Evolutionary conservation across 1,284 basidiomycete species (phyloP).

Genomic region (Megacollybia platyphylla): DNA sequence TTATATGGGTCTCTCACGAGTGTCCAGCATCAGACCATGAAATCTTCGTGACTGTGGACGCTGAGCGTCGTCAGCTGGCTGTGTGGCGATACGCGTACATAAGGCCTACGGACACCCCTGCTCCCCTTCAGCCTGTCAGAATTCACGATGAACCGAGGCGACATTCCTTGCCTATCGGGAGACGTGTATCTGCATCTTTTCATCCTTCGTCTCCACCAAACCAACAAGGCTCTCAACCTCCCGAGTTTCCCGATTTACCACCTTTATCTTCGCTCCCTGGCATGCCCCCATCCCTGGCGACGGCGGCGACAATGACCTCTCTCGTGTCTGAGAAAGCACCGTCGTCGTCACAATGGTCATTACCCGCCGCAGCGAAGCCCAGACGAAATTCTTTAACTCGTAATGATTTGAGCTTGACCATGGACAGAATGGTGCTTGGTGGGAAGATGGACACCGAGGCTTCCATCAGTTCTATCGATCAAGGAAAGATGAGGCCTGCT

Average conservation of each 20-base stretch:
- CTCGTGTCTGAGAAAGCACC: slow-evolving; percentile 23
- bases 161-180: slow-evolving; percentile 16
- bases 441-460: slow-evolving; percentile 27
- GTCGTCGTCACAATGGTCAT: neutral
- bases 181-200: slow-evolving; percentile 20
- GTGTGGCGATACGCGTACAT: slow-evolving; percentile 65
- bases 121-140: slow-evolving; percentile 12
- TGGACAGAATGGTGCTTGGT: slow-evolving; percentile 52
- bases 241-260: slow-evolving; percentile 22
- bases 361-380: slow-evolving; percentile 7
- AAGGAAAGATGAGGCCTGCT: slow-evolving; percentile 52
- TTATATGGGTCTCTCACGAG: slow-evolving; percentile 45
- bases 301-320: slow-evolving; percentile 38
- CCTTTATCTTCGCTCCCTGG: slow-evolving; percentile 27
- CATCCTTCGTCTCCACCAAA: slow-evolving; percentile 19
- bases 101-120: slow-evolving; percentile 38
- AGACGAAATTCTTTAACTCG: slow-evolving; percentile 33
- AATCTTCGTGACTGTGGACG: slow-evolving; percentile 44
- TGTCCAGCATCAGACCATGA: slow-evolving; percentile 30
- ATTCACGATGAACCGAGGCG: slow-evolving; percentile 6
- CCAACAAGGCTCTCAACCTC: slow-evolving; percentile 12
- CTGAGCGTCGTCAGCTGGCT: slow-evolving; percentile 34
- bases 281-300: slow-evolving; percentile 30
- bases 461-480: slow-evolving; percentile 28
- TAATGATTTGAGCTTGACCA: slow-evolving; percentile 45